Evolutionary conservation across 257 asterid species (phyloP).

Genomic region (Nyctanthes arbortristis): DNA sequence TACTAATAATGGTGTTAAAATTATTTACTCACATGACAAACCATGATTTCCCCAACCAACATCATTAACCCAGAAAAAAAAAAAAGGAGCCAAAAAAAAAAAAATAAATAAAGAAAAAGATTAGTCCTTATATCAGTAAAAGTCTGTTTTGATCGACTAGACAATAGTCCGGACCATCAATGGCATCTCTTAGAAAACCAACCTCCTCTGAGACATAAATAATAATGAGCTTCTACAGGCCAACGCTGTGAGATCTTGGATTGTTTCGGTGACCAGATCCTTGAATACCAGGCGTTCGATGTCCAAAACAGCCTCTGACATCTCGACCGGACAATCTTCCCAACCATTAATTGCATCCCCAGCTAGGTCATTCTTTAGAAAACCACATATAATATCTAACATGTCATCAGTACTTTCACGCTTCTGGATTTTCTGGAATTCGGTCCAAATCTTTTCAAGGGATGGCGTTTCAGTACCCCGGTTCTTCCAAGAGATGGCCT

Average conservation of each 20-base stretch:
- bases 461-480: neutral
- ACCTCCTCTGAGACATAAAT: constrained; percentile 60
- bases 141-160: neutral
- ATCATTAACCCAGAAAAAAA: constrained; percentile 35
- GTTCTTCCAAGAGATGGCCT: constrained; percentile 36
- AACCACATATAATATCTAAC: constrained; percentile 62
- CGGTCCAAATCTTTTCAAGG: constrained; percentile 53
- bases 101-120: no score
- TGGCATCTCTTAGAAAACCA: constrained; percentile 47
- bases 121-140: no score
- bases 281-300: constrained; percentile 82
- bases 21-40: constrained; percentile 27
- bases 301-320: constrained; percentile 71
- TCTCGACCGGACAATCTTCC: constrained; percentile 74
- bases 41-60: constrained; percentile 42
- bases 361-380: constrained; percentile 73
- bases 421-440: constrained; percentile 59
- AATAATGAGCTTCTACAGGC: constrained; percentile 38
- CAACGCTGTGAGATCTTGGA: constrained; percentile 61
- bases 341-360: constrained; percentile 65
- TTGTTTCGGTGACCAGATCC: constrained; percentile 72
- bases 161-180: neutral
- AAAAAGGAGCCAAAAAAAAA: no score
- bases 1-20: constrained; percentile 9
- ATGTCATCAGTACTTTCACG: constrained; percentile 48